Evolutionary conservation across 1,284 basidiomycete species (phyloP).

Genomic region (Marasmius tenuissimus): DNA sequence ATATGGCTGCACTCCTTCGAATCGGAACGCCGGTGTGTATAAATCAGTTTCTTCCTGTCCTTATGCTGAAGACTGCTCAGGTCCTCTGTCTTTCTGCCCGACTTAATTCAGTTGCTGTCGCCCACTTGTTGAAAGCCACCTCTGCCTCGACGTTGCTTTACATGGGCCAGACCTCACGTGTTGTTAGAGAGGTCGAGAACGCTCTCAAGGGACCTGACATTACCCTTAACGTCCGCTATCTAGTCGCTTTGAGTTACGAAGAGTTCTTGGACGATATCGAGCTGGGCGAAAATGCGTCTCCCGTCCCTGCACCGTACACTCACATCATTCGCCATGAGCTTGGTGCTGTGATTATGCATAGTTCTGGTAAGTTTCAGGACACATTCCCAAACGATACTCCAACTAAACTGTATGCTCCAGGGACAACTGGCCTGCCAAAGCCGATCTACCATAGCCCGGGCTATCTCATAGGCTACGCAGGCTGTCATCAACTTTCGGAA

Average conservation of each 20-base stretch:
- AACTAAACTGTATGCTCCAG: conserved; percentile 24
- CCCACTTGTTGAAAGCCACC: conserved; percentile 32
- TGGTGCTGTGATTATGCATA: conserved; percentile 34
- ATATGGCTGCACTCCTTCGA: conserved; percentile 33
- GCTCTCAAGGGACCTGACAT: conserved; percentile 26
- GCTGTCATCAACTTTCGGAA: conserved; percentile 32
- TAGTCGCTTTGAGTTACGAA: conserved; percentile 21
- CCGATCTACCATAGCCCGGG: conserved; percentile 35
- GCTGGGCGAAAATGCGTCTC: conserved; percentile 11
- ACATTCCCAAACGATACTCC: background rate
- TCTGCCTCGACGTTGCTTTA: conserved; percentile 28
- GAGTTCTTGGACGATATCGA: conserved; percentile 6
- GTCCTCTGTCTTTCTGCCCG: conserved; percentile 36
- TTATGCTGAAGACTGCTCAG: conserved; percentile 16
- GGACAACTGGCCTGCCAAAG: conserved; percentile 39
- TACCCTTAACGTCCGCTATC: conserved; percentile 21
- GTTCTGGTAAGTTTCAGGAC: background rate
- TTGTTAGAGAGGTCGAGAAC: conserved; percentile 27
- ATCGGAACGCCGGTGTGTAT: conserved; percentile 34
- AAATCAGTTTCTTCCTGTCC: background rate
- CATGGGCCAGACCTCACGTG: conserved; percentile 26
- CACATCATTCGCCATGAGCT: conserved; percentile 24
- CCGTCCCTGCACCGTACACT: conserved; percentile 24
- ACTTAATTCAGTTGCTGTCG: conserved; percentile 31
- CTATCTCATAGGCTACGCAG: conserved; percentile 30